A percentile compares a stretch with the other conserved stretches of the same genome.
phyloP scores from a whole-genome alignment of 768 basidiomycete genomes.

The Tricholoma sp. region DNA sequence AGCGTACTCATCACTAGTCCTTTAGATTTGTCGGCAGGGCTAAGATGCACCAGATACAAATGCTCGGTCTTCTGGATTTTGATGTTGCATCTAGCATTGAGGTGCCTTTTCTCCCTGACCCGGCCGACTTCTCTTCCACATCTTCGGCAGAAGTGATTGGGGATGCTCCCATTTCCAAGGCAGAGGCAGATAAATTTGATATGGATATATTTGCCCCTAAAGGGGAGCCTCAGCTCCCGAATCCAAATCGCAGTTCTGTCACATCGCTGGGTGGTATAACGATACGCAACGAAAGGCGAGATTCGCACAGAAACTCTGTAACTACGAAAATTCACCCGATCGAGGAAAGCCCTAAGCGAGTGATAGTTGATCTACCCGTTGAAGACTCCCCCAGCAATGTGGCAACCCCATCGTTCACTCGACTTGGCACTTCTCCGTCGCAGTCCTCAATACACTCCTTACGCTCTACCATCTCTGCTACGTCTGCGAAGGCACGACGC shows the following conservation, averaged over 20 bases:
- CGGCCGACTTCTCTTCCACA: conserved; percentile 27
- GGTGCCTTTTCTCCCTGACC: conserved; percentile 67
- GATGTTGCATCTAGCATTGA: conserved; percentile 88
- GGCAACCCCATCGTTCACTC: conserved; percentile 21
- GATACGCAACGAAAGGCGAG: conserved; percentile 38
- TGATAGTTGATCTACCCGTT: conserved; percentile 46
- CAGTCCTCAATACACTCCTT: conserved; percentile 59
- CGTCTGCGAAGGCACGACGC: conserved; percentile 31
- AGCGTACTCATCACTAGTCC: neutral
- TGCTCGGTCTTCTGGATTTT: conserved; percentile 88
- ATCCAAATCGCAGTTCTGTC: conserved; percentile 32
- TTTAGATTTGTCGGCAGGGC: conserved; percentile 85
- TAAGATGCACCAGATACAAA: conserved; percentile 97
- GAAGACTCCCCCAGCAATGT: conserved; percentile 29
- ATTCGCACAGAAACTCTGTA: conserved; percentile 46
- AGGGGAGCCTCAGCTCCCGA: conserved; percentile 27
- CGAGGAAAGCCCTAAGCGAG: conserved; percentile 61
- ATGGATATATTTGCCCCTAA: conserved; percentile 58
- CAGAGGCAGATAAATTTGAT: conserved; percentile 72
- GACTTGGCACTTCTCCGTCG: conserved; percentile 58
- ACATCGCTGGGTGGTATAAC: conserved; percentile 34
- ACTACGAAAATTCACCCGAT: conserved; percentile 53
- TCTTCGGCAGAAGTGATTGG: conserved; percentile 30
- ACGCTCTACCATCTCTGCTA: conserved; percentile 44
- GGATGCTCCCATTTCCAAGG: conserved; percentile 35